phyloP scores from a whole-genome alignment of 1,139 yeast genomes.

The Yamadazyma songkhlaensis region DNA sequence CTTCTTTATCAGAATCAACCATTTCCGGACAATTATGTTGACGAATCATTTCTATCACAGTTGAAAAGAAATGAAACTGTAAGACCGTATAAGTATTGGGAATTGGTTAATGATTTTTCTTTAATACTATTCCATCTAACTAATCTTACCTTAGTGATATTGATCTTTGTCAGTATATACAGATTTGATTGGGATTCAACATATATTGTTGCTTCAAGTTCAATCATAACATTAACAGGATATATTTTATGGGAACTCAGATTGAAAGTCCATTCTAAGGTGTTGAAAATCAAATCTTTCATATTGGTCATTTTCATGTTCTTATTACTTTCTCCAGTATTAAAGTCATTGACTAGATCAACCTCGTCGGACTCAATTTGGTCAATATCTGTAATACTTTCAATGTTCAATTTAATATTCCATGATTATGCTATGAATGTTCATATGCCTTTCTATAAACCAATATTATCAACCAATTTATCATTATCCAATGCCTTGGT shows the following conservation, averaged over 20 bases:
- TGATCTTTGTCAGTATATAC: constrained; percentile 61
- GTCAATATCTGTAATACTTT: constrained; percentile 83
- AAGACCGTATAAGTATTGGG: constrained; percentile 60
- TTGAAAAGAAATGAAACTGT: constrained; percentile 77
- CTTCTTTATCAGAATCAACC: constrained; percentile 85
- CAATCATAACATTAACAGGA: constrained; percentile 24
- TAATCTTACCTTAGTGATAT: constrained; percentile 54
- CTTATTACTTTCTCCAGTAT: constrained; percentile 80
- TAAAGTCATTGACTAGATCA: constrained; percentile 82
- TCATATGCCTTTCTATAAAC: constrained; percentile 32
- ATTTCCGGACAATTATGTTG: constrained; percentile 91
- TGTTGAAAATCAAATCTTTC: constrained; percentile 53
- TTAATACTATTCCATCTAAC: constrained; percentile 67
- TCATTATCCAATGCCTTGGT: constrained; percentile 87
- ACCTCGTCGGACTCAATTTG: constrained; percentile 94
- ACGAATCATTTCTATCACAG: constrained; percentile 72
- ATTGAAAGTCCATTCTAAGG: constrained; percentile 7
- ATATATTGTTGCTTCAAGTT: constrained; percentile 30
- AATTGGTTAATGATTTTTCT: constrained; percentile 65
- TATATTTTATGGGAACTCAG: constrained; percentile 18
- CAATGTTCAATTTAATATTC: constrained; percentile 61
- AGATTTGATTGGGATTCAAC: constrained; percentile 43
- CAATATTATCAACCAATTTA: constrained; percentile 78
- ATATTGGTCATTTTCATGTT: constrained; percentile 66
- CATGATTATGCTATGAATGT: constrained; percentile 60